Evolutionary conservation across 2,329 filamentous ascomycete species (phyloP).

Genomic region (Diplodia intermedia): DNA sequence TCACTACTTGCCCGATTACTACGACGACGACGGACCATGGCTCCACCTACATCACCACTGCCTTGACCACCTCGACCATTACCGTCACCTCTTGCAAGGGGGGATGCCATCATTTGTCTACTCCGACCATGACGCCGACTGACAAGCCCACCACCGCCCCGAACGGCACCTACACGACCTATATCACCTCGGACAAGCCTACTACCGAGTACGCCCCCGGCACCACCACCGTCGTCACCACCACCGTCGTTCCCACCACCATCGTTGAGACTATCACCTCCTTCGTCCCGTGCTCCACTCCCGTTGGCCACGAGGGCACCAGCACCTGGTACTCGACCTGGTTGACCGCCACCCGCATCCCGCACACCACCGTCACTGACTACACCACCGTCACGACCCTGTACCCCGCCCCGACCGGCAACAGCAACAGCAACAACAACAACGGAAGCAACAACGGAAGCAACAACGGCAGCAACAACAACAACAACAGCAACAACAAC

Average conservation of each 20-base stretch:
- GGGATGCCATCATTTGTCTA: slow-evolving; percentile 41
- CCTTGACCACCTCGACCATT: slow-evolving; percentile 47
- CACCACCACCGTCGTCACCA: slow-evolving; percentile 34
- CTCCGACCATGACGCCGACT: slow-evolving; percentile 16
- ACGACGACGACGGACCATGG: slow-evolving; percentile 37
- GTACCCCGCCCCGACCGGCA: slow-evolving; percentile 18
- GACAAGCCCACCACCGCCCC: slow-evolving; percentile 23
- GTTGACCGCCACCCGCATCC: slow-evolving; percentile 46
- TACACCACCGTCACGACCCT: slow-evolving; percentile 21
- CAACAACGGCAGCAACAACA: not conserved
- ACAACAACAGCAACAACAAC: not conserved
- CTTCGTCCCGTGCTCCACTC: slow-evolving; percentile 49
- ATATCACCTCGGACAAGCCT: slow-evolving; percentile 6
- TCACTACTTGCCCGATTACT: slow-evolving; percentile 44
- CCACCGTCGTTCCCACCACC: slow-evolving; percentile 37
- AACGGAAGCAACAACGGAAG: not conserved
- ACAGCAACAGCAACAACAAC: not conserved
- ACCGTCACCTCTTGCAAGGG: slow-evolving; percentile 49
- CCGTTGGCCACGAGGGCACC: slow-evolving; percentile 43
- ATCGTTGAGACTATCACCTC: slow-evolving; percentile 45
- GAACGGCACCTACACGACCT: not conserved
- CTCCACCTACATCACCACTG: slow-evolving; percentile 42
- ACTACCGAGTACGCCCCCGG: slow-evolving; percentile 24
- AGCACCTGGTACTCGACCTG: slow-evolving; percentile 49
- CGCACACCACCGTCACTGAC: slow-evolving; percentile 41